Conservation (phyloP, 2,329 filamentous ascomycete species). For the Teratosphaeria gauchensis region DNA sequence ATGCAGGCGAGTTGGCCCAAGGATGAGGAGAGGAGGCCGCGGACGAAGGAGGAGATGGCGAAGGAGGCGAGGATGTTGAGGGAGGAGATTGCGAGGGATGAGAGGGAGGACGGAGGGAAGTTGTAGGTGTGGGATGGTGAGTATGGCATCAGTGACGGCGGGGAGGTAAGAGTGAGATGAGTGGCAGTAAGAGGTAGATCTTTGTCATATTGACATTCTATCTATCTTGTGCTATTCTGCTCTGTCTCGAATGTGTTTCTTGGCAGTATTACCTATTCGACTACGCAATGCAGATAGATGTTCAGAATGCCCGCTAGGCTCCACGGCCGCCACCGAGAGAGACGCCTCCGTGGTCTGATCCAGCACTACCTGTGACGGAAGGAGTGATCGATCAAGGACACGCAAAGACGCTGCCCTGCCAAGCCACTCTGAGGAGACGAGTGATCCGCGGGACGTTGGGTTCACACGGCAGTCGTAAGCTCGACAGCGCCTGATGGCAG, state of each 20-base stretch:
- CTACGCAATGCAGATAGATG: too few relatives aligned
- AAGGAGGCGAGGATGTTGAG: slow-evolving; percentile 63
- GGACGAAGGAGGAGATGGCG: slow-evolving; percentile 66
- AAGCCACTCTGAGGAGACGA: too few relatives aligned
- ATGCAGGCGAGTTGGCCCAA: slow-evolving; percentile 54
- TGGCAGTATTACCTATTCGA: too few relatives aligned
- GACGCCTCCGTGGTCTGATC: too few relatives aligned
- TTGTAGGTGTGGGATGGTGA: background rate
- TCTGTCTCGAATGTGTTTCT: background rate
- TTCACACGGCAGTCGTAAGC: too few relatives aligned
- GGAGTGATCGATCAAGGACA: too few relatives aligned
- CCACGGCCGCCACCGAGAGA: too few relatives aligned
- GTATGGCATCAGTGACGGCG: background rate
- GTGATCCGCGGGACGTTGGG: too few relatives aligned
- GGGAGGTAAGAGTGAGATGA: background rate
- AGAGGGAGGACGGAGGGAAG: slow-evolving; percentile 7
- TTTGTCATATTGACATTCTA: background rate
- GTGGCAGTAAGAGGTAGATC: background rate
- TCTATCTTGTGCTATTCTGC: background rate
- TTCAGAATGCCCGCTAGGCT: background rate
- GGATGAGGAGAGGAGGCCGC: slow-evolving; percentile 51
- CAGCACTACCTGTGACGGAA: too few relatives aligned
- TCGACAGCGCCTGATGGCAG: too few relatives aligned
- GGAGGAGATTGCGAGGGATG: slow-evolving; percentile 42
- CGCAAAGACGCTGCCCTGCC: too few relatives aligned